Conservation (phyloP, 2,329 filamentous ascomycete genomes). For the Didymella pinodella region DNA sequence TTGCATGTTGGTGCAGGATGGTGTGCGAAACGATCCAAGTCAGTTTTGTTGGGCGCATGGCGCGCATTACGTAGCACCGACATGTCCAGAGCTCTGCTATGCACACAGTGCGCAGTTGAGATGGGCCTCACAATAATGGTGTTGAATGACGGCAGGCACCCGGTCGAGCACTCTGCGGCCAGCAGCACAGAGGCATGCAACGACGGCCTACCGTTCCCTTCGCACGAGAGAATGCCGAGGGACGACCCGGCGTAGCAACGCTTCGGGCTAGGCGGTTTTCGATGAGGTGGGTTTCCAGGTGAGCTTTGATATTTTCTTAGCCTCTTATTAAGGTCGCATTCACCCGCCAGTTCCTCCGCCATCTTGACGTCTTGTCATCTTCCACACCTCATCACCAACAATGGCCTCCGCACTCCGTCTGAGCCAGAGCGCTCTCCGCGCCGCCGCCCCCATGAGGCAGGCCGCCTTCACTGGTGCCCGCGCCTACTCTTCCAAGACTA, state of each 20-base stretch:
- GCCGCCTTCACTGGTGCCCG: constrained; percentile 82
- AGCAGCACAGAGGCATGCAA: neutral
- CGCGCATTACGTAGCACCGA: constrained; percentile 14
- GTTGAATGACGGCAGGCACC: neutral
- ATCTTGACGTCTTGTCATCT: constrained; percentile 33
- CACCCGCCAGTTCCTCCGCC: constrained; percentile 45
- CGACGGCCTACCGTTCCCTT: constrained; percentile 7
- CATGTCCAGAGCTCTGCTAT: neutral
- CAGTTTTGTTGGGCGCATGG: constrained; percentile 16
- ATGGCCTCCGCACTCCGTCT: constrained; percentile 89
- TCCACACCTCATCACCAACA: constrained; percentile 53
- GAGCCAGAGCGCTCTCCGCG: constrained; percentile 81
- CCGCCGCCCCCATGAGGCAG: constrained; percentile 70
- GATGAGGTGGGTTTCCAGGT: constrained; percentile 2
- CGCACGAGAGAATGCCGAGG: constrained; percentile 13
- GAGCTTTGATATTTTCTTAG: constrained; percentile 34
- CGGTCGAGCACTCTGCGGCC: neutral
- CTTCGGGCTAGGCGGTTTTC: constrained; percentile 11
- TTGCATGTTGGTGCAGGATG: constrained; percentile 9
- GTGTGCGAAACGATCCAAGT: constrained; percentile 8
- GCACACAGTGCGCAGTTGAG: neutral
- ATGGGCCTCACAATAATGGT: neutral
- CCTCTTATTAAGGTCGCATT: constrained; percentile 41
- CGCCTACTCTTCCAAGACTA: constrained; percentile 92
- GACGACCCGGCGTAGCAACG: constrained; percentile 3